These are phyloP conservation scores for Dioscorea zingiberensis DNA, from an alignment of 106 monocot genomes.

Conservation along the genomic window DNA sequence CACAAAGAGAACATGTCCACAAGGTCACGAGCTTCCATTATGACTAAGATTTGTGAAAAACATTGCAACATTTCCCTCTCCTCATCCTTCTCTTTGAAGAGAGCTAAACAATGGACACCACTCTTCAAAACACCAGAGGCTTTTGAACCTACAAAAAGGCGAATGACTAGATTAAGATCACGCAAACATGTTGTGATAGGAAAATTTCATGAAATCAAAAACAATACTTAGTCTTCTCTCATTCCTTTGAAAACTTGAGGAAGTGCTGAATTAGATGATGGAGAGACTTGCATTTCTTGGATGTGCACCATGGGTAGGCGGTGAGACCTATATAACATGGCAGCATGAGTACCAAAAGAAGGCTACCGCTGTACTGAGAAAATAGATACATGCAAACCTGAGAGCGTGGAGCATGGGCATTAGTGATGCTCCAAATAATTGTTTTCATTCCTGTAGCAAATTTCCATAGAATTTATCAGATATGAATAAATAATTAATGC, in stretches of 20 bases:
- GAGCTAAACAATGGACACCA: constrained; percentile 86
- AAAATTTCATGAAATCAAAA: neutral
- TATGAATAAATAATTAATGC: no score
- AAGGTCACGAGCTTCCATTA: constrained; percentile 96
- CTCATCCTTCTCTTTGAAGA: constrained; percentile 96
- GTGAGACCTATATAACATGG: constrained; percentile 36
- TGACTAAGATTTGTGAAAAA: constrained; percentile 89
- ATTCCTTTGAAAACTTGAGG: constrained; percentile 73
- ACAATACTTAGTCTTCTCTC: constrained; percentile 90
- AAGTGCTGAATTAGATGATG: constrained; percentile 38
- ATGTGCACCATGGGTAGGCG: constrained; percentile 49
- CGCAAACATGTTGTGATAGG: neutral
- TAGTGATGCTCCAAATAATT: constrained; percentile 96
- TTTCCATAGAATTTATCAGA: neutral
- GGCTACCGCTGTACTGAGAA: neutral
- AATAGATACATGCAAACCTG: constrained; percentile 29
- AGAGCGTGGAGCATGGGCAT: constrained; percentile 73
- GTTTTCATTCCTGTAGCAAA: constrained; percentile 91
- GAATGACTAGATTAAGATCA: neutral
- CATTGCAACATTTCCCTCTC: constrained; percentile 88
- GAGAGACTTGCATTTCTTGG: constrained; percentile 62
- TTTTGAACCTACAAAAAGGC: constrained; percentile 70
- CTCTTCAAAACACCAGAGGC: constrained; percentile 94
- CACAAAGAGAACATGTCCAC: constrained; percentile 97
- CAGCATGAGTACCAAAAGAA: neutral